Evolutionary conservation across 768 basidiomycete species (phyloP).

Genomic region (Gymnopilus dilepis): DNA sequence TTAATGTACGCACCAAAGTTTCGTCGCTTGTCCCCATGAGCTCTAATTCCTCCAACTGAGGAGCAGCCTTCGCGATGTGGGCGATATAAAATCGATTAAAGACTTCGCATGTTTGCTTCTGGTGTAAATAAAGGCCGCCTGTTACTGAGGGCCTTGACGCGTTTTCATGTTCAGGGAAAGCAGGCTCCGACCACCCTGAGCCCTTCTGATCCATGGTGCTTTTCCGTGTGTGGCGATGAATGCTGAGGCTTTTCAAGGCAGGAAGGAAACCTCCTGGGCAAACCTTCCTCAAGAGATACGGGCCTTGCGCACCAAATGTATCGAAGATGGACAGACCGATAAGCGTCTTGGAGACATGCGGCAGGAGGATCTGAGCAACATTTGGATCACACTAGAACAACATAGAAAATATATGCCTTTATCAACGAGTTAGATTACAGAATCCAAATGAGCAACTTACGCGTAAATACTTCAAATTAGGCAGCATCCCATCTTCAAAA

Average conservation of each 20-base stretch:
- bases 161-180: not conserved
- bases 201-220: not conserved
- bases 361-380: not conserved
- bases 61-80: not conserved
- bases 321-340: not conserved
- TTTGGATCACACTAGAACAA: slow-evolving; percentile 7
- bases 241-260: slow-evolving; percentile 2
- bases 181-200: not conserved
- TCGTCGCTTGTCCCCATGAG: not conserved
- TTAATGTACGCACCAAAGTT: not conserved
- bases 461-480: slow-evolving; percentile 4
- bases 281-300: slow-evolving; percentile 1
- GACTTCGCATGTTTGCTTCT: not conserved
- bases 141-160: too few relatives aligned
- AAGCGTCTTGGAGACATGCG: not conserved
- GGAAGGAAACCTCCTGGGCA: not conserved
- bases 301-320: slow-evolving; percentile 4
- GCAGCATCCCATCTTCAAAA: slow-evolving; percentile 3
- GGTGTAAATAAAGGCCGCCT: too few relatives aligned
- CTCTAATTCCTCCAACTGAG: slow-evolving; percentile 2
- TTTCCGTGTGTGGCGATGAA: not conserved
- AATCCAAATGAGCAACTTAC: not conserved
- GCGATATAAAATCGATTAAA: not conserved
- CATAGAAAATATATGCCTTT: too few relatives aligned
- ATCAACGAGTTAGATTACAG: not conserved